These are phyloP conservation scores for Hypoxylon lienhwacheense DNA, from an alignment of 495 filamentous ascomycete species.

Conservation along the genomic window DNA sequence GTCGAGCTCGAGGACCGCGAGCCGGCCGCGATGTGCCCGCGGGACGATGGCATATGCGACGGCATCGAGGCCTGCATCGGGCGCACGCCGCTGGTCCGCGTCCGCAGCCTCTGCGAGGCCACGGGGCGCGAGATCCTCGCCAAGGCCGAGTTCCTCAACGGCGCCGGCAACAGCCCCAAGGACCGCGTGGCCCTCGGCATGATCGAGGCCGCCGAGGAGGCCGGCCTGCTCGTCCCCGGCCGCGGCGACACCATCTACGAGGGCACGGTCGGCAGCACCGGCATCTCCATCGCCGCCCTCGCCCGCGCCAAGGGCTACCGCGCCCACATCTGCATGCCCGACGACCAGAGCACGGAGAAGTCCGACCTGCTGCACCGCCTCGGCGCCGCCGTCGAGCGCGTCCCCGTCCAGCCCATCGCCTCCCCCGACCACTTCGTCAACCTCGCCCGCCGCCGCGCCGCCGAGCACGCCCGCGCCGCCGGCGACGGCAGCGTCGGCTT, in stretches of 20 bases:
- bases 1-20: conserved; percentile 59
- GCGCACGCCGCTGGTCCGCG: conserved; percentile 85
- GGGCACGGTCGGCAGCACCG: conserved; percentile 92
- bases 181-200: conserved; percentile 91
- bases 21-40: conserved; percentile 11
- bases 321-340: conserved; percentile 96
- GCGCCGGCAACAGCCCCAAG: conserved; percentile 93
- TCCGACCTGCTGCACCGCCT: conserved; percentile 84
- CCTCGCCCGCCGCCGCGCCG: conserved; percentile 74
- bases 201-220: conserved; percentile 79
- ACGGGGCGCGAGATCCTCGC: conserved; percentile 91
- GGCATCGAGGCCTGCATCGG: conserved; percentile 94
- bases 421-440: conserved; percentile 94
- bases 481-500: conserved; percentile 63
- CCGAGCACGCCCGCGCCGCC: conserved; percentile 59
- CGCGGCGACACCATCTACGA: conserved; percentile 95
- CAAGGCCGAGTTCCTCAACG: conserved; percentile 97
- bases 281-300: conserved; percentile 88
- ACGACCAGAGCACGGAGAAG: conserved; percentile 88
- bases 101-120: conserved; percentile 86
- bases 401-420: conserved; percentile 87
- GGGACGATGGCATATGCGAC: conserved; percentile 48
- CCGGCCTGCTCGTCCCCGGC: conserved; percentile 73
- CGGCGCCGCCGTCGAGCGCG: conserved; percentile 85
- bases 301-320: conserved; percentile 86